Evolutionary conservation across 2,329 filamentous ascomycete species (phyloP), one percentile per base, ranked within the genome.

Genomic region (Epichloe hybrida): DNA sequence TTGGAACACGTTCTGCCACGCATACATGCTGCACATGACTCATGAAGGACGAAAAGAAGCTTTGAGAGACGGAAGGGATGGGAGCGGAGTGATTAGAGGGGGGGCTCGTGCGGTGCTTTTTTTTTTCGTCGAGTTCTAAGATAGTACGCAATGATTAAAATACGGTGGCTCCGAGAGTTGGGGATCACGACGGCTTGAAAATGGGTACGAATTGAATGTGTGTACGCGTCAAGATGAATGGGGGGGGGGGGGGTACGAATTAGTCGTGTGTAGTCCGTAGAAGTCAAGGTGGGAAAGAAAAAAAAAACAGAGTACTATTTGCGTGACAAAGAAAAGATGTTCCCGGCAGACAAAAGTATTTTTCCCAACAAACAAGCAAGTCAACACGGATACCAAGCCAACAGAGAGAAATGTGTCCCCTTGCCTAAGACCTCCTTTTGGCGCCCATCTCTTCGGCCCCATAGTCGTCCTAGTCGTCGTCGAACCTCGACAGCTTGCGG

Each of bases 371-470:
- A 20, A 21, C 23, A 15, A 41, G 0, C 23, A 17, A 27, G 2
- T 17, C 17, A 17, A 17, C 17, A 17, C 17, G 17, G 17, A 17
- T 17, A 27, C 23, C 23, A 27, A 27, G 23, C 2, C 23, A 21
- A 17, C 17, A 21, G 39, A 21, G 17, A 17, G 17, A 17, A 17
- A 17, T 17, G 17, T 17, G 17, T 17, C 17, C 17, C 17, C 17
- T 17, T 17, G 17, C 17, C 57, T 57, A 67, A 34, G 75, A 83
- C 66, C 78, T 72, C 69, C 78, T 72, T 69, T 89, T 88, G 54
- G 77, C 74, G 2, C 17, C 83, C 84, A 86, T 75, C 69, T 89
- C 86, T 62, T 86, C 84, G 52, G 72, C 74, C 7, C 74, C 74
- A 59, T 76, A 69, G 62, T 80, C 76, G 58, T 81, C 77, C 71